Conservation (phyloP, 176 grass and related monocot species). For the Eremochloa ophiuroides region DNA sequence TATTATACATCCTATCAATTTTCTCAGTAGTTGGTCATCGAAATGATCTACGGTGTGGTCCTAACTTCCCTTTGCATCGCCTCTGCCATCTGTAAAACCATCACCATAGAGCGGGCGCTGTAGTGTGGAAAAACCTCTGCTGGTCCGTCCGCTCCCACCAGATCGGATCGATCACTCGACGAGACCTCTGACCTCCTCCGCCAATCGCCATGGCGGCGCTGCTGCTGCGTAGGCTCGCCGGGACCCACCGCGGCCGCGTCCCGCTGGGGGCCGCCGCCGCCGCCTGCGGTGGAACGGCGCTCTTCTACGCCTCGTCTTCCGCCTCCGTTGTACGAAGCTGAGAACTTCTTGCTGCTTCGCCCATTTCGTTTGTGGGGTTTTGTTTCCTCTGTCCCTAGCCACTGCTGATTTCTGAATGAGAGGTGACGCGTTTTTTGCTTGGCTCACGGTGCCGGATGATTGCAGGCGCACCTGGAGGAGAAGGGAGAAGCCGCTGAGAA, state of each 20-base stretch:
- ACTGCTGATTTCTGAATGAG: not conserved
- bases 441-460: constrained; percentile 11
- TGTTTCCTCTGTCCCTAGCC: not conserved
- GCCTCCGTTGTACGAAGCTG: constrained; percentile 36
- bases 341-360: not conserved
- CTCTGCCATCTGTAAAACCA: not conserved
- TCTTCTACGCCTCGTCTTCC: constrained; percentile 51
- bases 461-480: constrained; percentile 74
- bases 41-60: not conserved
- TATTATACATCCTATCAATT: too few relatives aligned
- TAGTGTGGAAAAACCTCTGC: not conserved
- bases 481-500: constrained; percentile 36
- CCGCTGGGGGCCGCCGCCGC: constrained; percentile 45
- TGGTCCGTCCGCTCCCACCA: constrained; percentile 5
- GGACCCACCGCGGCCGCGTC: constrained; percentile 25
- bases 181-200: not conserved
- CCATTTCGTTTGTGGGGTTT: constrained; percentile 22
- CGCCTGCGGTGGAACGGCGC: constrained; percentile 41
- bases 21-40: too few relatives aligned
- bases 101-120: constrained; percentile 6
- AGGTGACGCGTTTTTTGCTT: not conserved
- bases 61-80: not conserved
- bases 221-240: constrained; percentile 56
- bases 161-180: constrained; percentile 40
- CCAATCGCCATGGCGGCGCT: constrained; percentile 59